Evolutionary conservation across 2,329 filamentous ascomycete species (phyloP).

Genomic region (Hypoxylon sp.): DNA sequence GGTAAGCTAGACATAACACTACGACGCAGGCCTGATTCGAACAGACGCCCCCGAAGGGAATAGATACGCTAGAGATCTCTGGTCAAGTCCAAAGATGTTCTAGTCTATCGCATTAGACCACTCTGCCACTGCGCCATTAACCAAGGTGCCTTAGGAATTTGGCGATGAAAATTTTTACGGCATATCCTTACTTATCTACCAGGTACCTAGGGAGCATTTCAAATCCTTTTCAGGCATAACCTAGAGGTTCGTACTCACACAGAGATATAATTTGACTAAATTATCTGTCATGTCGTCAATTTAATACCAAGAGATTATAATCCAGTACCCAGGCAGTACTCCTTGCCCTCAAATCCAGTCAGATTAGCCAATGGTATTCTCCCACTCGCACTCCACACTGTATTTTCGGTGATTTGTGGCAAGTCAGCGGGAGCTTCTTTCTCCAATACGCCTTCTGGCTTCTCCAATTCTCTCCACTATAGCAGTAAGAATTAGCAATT

Average conservation of each 20-base stretch:
- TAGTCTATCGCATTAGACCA: slow-evolving; percentile 7
- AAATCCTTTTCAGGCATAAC: too few relatives aligned
- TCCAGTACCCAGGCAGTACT: slow-evolving; percentile 14
- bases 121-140: slow-evolving; percentile 3
- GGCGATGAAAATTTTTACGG: background rate
- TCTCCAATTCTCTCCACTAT: slow-evolving; percentile 9
- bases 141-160: background rate
- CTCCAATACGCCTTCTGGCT: slow-evolving; percentile 12
- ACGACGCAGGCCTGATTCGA: slow-evolving; percentile 3
- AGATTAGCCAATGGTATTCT: slow-evolving; percentile 18
- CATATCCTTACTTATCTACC: background rate
- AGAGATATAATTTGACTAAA: background rate
- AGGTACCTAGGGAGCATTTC: too few relatives aligned
- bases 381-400: slow-evolving; percentile 12
- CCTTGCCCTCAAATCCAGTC: slow-evolving; percentile 10
- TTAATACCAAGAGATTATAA: background rate
- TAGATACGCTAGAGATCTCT: slow-evolving; percentile 2
- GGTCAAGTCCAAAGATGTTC: background rate
- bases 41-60: slow-evolving; percentile 6
- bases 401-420: slow-evolving; percentile 19
- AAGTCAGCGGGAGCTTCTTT: slow-evolving; percentile 23
- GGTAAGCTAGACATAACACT: background rate
- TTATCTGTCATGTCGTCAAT: background rate
- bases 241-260: too few relatives aligned
- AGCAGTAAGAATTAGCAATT: slow-evolving; percentile 8